Evolutionary conservation across 2,329 filamentous ascomycete genomes (phyloP).

Genomic region (Fusarium protoensiforme): DNA sequence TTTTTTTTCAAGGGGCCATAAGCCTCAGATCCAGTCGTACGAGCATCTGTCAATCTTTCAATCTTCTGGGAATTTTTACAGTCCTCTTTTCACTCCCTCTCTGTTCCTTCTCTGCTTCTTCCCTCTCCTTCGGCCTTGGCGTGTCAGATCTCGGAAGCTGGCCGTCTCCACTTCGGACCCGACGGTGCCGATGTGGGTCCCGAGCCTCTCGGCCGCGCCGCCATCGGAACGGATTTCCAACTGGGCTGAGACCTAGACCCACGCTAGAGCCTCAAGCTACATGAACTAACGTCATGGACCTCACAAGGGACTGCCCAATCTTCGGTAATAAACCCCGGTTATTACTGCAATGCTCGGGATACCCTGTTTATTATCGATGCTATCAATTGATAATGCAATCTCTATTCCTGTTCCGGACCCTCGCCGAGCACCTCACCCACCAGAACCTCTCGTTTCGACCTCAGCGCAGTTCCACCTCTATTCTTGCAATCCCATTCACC

Average conservation of each 20-base stretch:
- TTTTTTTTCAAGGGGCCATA: constrained; percentile 2
- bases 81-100: not conserved
- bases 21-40: constrained; percentile 19
- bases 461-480: constrained; percentile 52
- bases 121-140: not conserved
- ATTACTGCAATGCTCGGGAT: constrained; percentile 17
- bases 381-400: constrained; percentile 29
- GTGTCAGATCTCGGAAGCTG: not conserved
- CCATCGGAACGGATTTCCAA: constrained; percentile 31
- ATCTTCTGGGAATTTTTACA: not conserved
- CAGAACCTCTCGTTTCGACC: not conserved
- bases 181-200: constrained; percentile 33
- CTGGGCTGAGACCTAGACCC: constrained; percentile 27
- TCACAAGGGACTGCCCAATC: constrained; percentile 20
- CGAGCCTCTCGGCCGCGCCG: constrained; percentile 16
- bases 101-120: not conserved
- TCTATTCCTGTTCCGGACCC: constrained; percentile 22
- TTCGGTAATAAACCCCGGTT: constrained; percentile 37
- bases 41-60: constrained; percentile 1
- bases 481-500: constrained; percentile 49
- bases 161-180: constrained; percentile 26
- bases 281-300: constrained; percentile 30
- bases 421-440: constrained; percentile 6
- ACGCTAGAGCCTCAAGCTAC: constrained; percentile 27
- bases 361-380: constrained; percentile 35